Base-by-base conservation (phyloP, 1,284 basidiomycete genomes). In the Papiliotrema terrestris region DNA sequence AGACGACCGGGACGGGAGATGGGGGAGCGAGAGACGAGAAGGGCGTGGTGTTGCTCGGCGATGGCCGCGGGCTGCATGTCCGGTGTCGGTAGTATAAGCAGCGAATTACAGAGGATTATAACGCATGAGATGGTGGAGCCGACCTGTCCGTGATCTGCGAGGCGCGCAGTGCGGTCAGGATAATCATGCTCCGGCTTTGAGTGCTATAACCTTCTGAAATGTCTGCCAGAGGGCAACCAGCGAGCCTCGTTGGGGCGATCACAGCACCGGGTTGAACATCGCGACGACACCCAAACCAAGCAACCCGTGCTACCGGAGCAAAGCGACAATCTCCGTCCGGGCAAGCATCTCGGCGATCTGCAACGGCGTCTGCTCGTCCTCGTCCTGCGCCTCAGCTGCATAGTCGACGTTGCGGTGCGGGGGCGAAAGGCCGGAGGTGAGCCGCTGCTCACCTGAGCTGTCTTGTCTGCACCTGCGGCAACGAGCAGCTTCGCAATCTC, bases 401-500 rank as follows among this genome's bases (percentile, higher is more conserved):
- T n/a, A n/a, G n/a, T n/a, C n/a, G n/a, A n/a, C n/a, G n/a, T n/a
- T n/a, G n/a, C n/a, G n/a, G n/a, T n/a, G n/a, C n/a, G n/a, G n/a
- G n/a, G n/a, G n/a, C n/a, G n/a, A n/a, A n/a, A n/a, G n/a, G n/a
- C n/a, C n/a, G n/a, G n/a, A n/a, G n/a, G n/a, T n/a, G n/a, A n/a
- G n/a, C n/a, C n/a, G n/a, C n/a, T n/a, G 29, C 63, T 55, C 37
- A 71, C 91, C 86, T 89, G 67, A n/a, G 87, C 73, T 23, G 69
- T 71, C 43, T 67, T 69, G 66, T 91, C 83, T 4, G 86, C 90
- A 0, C 89, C 89, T 42, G 79, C 78, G 11, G 76, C 65, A n/a
- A 93, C 70, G 26, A 95, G 73, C 2, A 84, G 54, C 60, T 80
- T 74, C 3, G 88, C 87, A 0, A 83, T 76, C 0, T 78, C 77